A percentile compares a stretch with the other conserved stretches of the same genome.
Conservation (phyloP, 495 filamentous ascomycete genomes). For the Letharia columbiana region DNA sequence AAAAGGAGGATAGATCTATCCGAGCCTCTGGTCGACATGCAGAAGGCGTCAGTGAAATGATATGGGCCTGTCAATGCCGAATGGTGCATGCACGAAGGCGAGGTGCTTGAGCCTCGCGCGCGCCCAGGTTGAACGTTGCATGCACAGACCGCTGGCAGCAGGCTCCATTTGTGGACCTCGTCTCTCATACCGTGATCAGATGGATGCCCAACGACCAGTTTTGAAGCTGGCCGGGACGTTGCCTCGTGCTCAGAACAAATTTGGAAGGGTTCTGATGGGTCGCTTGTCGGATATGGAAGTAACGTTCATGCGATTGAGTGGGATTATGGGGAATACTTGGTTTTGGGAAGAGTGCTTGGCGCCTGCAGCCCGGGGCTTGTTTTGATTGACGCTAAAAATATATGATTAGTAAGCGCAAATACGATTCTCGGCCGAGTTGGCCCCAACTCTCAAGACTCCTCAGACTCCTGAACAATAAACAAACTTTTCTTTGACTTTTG, state of each 20-base stretch:
- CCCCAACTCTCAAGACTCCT: not conserved
- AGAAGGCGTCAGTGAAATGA: not conserved
- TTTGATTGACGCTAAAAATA: not conserved
- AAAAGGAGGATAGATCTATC: constrained; percentile 1
- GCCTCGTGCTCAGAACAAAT: constrained; percentile 14
- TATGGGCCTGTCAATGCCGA: not conserved
- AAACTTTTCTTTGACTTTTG: not conserved
- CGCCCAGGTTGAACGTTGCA: not conserved
- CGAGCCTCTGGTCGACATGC: constrained; percentile 10
- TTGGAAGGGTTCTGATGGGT: constrained; percentile 11
- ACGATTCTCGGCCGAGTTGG: not conserved
- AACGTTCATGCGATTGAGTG: constrained; percentile 17
- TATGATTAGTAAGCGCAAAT: not conserved
- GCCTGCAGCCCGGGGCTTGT: not conserved
- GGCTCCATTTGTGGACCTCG: not conserved
- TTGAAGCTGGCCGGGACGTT: constrained; percentile 10
- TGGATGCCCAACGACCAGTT: not conserved
- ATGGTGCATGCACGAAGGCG: not conserved
- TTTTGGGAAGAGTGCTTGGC: not conserved
- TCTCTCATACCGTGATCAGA: not conserved
- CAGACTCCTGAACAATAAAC: constrained; percentile 3
- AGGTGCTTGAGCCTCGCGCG: not conserved
- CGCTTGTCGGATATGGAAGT: constrained; percentile 24
- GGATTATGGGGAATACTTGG: not conserved
- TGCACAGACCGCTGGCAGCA: constrained; percentile 1